A percentile compares a stretch with the other conserved stretches of the same genome.
These are phyloP conservation scores for Grifola frondosa DNA, from an alignment of 1,284 basidiomycete genomes.

Conservation along the genomic window DNA sequence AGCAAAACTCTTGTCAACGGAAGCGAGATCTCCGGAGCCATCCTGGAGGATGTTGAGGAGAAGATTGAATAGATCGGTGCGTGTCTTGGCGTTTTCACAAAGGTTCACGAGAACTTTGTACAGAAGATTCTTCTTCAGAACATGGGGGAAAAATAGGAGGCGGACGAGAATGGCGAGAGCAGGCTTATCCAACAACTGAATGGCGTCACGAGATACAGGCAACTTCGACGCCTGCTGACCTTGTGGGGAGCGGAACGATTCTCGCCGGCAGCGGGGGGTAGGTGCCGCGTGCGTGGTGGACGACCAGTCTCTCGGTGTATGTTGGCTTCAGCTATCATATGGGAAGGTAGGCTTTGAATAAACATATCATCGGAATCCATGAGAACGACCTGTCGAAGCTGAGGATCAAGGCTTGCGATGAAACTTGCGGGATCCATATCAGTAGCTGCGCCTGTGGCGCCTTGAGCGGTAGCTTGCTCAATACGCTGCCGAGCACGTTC, in stretches of 20 bases:
- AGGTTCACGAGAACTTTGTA: constrained; percentile 93
- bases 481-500: constrained; percentile 70
- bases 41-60: constrained; percentile 93
- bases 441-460: constrained; percentile 46
- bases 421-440: constrained; percentile 88
- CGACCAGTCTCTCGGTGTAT: constrained; percentile 52
- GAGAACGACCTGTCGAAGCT: constrained; percentile 82
- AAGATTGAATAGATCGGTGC: constrained; percentile 90
- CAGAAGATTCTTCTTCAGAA: constrained; percentile 81
- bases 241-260: constrained; percentile 29
- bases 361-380: constrained; percentile 86
- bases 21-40: constrained; percentile 88
- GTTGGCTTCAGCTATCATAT: constrained; percentile 82
- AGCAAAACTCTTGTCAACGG: constrained; percentile 92
- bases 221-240: constrained; percentile 46
- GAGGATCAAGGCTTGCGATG: constrained; percentile 84
- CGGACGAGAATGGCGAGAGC: constrained; percentile 91
- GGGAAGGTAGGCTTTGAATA: constrained; percentile 75
- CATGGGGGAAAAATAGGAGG: constrained; percentile 95
- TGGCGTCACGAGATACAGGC: constrained; percentile 75
- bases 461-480: constrained; percentile 41
- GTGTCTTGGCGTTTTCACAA: constrained; percentile 92
- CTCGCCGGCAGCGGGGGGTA: constrained; percentile 38
- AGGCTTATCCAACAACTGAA: constrained; percentile 90
- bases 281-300: constrained; percentile 21